These are phyloP conservation scores for Trichoderma citrinoviride DNA, from an alignment of 2,329 filamentous ascomycete genomes.

Conservation along the genomic window DNA sequence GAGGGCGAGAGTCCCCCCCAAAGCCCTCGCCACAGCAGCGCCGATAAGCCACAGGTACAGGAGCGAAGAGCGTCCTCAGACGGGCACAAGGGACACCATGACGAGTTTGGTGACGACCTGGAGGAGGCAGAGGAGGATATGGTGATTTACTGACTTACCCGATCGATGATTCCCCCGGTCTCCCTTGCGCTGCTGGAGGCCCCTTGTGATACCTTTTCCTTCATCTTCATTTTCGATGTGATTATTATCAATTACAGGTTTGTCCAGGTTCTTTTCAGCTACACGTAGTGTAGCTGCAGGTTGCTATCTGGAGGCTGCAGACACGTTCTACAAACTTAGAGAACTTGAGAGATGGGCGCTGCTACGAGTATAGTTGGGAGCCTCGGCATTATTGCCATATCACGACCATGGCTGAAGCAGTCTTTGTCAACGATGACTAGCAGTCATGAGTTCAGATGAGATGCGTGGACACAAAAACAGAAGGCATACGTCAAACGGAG, in stretches of 20 bases:
- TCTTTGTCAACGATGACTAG: not conserved
- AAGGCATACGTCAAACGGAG: not conserved
- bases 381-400: not conserved
- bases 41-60: not conserved
- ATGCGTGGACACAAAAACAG: not conserved
- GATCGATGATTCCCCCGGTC: slow-evolving; percentile 7
- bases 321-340: not conserved
- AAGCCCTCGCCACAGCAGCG: slow-evolving; percentile 5
- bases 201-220: slow-evolving; percentile 2
- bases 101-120: slow-evolving; percentile 73
- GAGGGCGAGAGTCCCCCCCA: slow-evolving; percentile 20
- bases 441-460: not conserved
- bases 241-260: not conserved
- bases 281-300: not conserved
- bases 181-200: not conserved
- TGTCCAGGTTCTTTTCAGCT: too few relatives aligned
- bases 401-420: not conserved
- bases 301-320: not conserved
- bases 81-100: slow-evolving; percentile 51
- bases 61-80: slow-evolving; percentile 2
- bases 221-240: not conserved
- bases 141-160: slow-evolving; percentile 69
- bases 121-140: slow-evolving; percentile 86
- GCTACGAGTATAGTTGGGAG: too few relatives aligned
- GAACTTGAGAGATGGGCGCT: not conserved